These are phyloP conservation scores for Coleophoma cylindrospora DNA, from an alignment of 2,329 filamentous ascomycete genomes.

Conservation along the genomic window DNA sequence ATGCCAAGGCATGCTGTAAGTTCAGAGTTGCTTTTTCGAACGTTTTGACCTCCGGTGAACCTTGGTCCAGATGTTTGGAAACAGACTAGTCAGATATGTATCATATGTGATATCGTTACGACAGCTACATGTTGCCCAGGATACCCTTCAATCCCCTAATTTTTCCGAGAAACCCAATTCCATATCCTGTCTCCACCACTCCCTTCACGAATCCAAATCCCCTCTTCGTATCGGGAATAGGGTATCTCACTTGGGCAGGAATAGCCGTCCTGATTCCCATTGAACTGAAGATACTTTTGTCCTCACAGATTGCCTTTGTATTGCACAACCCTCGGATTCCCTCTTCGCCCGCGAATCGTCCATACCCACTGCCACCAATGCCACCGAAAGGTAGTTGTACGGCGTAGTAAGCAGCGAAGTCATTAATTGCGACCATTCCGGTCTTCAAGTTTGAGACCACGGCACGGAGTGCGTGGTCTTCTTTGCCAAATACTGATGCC, in stretches of 20 bases:
- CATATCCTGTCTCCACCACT: conserved; percentile 58
- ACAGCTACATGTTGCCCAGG: conserved; percentile 20
- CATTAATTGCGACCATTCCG: conserved; percentile 93
- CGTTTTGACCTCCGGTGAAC: no score
- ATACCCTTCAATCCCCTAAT: conserved; percentile 24
- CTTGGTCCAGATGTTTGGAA: no score
- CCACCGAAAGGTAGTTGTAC: conserved; percentile 91
- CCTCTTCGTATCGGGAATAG: conserved; percentile 58
- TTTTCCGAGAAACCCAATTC: conserved; percentile 26
- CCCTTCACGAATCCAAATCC: conserved; percentile 63
- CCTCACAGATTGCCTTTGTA: conserved; percentile 77
- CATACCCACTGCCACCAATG: conserved; percentile 78
- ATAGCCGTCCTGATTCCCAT: conserved; percentile 69
- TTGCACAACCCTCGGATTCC: conserved; percentile 83
- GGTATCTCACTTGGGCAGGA: conserved; percentile 76
- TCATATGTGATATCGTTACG: neutral
- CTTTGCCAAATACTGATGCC: conserved; percentile 77
- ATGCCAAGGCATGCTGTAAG: no score
- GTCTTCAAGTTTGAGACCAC: conserved; percentile 67
- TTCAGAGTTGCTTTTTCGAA: no score
- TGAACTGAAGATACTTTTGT: conserved; percentile 52
- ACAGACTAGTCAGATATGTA: no score
- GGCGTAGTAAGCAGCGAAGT: conserved; percentile 91
- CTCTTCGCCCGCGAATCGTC: conserved; percentile 87
- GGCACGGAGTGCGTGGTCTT: conserved; percentile 53